phyloP scores from a whole-genome alignment of 2,329 filamentous ascomycete species.

The Atkinsonella hypoxylon region DNA sequence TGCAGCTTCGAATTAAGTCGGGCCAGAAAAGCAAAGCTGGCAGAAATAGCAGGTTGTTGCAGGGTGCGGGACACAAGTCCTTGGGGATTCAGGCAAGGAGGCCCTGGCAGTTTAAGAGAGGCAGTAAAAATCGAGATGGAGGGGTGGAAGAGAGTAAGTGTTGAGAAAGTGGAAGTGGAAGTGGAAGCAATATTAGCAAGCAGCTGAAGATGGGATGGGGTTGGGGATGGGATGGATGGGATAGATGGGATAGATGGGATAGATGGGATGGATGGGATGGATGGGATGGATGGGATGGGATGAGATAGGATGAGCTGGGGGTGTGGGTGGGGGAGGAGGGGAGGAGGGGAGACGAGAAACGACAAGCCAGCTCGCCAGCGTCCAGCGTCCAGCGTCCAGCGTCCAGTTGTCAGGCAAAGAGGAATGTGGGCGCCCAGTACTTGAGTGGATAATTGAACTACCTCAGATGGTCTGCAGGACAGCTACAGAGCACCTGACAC shows the following conservation, averaged over 20 bases:
- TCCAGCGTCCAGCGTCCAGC: background rate
- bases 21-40: background rate
- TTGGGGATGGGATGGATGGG: background rate
- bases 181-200: background rate
- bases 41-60: background rate
- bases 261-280: background rate
- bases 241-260: too few species aligned
- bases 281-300: too few species aligned
- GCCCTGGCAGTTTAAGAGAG: background rate
- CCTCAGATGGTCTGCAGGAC: background rate
- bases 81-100: background rate
- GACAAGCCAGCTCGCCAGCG: background rate
- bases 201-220: slow-evolving; percentile 1
- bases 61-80: background rate
- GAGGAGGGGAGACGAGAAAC: background rate
- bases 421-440: background rate
- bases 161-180: background rate
- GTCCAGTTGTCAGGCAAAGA: background rate
- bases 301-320: too few species aligned
- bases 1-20: background rate
- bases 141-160: background rate
- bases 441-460: background rate
- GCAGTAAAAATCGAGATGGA: background rate
- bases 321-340: background rate
- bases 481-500: too few species aligned